Base-by-base conservation (phyloP, 2,329 filamentous ascomycete genomes). In the Neonectria coccinea region DNA sequence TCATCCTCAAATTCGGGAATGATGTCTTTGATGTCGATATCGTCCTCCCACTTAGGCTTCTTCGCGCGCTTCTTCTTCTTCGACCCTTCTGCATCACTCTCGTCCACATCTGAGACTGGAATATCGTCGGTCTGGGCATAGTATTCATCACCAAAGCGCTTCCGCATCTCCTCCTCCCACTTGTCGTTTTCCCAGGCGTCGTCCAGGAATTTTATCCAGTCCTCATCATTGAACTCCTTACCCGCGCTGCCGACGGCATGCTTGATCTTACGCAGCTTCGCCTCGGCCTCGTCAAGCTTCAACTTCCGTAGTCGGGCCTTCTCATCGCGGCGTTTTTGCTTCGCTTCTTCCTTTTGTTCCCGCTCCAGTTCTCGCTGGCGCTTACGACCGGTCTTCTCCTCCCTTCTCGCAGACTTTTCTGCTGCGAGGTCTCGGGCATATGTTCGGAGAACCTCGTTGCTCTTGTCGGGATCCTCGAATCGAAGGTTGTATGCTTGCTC, bases 11-110 rank as follows among this genome's bases (percentile, higher is more conserved):
- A 97, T 66, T 97, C 93, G 1, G 93, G 94, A 29, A 97, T 83
- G 55, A 97, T 85, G 77, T 97, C 95, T 66, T 92, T 93, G 81
- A 99, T 98, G 76, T 98, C 94, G 73, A 99, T 97, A 76, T 99
- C 96, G 74, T 98, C 94, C 73, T 97, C 93, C 91, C 95, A 99
- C 75, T 86, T 90, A 70, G 88, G 89, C 75, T 87, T 89, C 77
- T 88, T 89, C 56, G 79, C 70, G 18, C 80, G 80, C 44, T 81
- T 76, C 68, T 73, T 76, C 68, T 73, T 78, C 67, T 74, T 86
- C 53, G 81, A 84, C n/a, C 76, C 81, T 22, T 86, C 85, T 16
- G 84, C 92, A 70, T 89, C 90, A 1, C 86, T 84, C 25, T 91
- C 88, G 18, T 86, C 92, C 63, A 79, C 84, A 12, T 92, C 92